Percentiles rank a stretch among this genome's conserved stretches.
Conservation (phyloP, 2,329 filamentous ascomycete genomes). For the Trichoderma arundinaceum region DNA sequence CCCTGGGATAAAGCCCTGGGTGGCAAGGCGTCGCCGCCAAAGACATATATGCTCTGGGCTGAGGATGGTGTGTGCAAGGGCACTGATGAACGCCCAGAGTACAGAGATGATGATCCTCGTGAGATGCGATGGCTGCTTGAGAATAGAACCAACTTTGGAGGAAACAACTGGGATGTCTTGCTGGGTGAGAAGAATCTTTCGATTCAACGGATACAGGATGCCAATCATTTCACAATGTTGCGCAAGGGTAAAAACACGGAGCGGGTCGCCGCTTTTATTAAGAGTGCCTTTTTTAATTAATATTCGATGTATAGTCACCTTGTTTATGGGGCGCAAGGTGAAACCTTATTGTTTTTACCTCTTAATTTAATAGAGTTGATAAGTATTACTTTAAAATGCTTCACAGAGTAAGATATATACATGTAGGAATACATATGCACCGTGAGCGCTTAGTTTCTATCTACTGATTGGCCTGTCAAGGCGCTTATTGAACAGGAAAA, state of each 20-base stretch:
- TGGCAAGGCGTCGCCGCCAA: constrained; percentile 56
- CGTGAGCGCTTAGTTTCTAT: no score
- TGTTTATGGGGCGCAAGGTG: no score
- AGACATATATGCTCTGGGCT: constrained; percentile 72
- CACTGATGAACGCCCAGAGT: constrained; percentile 56
- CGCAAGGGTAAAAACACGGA: constrained; percentile 25
- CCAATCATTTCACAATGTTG: constrained; percentile 79
- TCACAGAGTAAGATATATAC: no score
- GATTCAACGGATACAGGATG: constrained; percentile 45
- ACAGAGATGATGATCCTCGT: constrained; percentile 30
- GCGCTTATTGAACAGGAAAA: no score
- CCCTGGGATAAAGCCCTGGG: constrained; percentile 53
- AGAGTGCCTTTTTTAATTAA: constrained; percentile 10
- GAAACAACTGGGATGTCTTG: constrained; percentile 74
- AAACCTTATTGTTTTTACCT: no score
- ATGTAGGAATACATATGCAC: no score
- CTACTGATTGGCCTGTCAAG: no score
- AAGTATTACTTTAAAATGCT: no score
- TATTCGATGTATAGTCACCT: not conserved
- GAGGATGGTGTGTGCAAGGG: constrained; percentile 73
- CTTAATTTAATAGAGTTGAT: no score
- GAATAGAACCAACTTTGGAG: constrained; percentile 71
- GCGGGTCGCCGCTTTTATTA: constrained; percentile 17
- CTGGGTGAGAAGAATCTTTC: constrained; percentile 50
- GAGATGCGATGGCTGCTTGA: constrained; percentile 67